Evolutionary conservation across 2,329 filamentous ascomycete species (phyloP), one percentile per base, ranked within the genome.

Genomic region (Tolypocladium pustulatum): DNA sequence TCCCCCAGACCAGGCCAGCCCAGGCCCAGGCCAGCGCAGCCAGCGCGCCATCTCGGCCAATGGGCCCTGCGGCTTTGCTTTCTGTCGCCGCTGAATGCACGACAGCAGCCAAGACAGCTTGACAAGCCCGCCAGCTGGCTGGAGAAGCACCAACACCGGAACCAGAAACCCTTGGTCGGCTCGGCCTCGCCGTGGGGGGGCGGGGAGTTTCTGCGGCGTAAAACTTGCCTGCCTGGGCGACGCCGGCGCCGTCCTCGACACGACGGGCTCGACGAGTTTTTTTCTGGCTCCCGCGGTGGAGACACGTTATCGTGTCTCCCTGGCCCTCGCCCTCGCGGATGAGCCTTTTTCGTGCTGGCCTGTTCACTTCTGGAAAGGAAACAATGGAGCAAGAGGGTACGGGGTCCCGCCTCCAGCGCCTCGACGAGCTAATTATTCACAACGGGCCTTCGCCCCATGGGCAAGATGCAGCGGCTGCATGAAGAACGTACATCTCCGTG

Each of bases 241-340:
- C 43, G 43, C 22, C 43, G 51, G n/a, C n/a, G n/a, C n/a, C n/a
- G n/a, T n/a, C n/a, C n/a, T n/a, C n/a, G n/a, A 34, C n/a, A 36
- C n/a, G 56, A 43, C 37, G 57, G 53, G 22, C 54, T 56, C 54
- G 57, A 59, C 54, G 58, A 57, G 55, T 57, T 59, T 56, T 57
- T 61, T 56, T 57, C 57, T 57, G 54, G 58, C 37, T 55, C 55
- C 58, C 58, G 54, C 49, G 32, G 58, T 61, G 58, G 60, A 58
- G 41, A 46, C 57, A 49, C 27, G 46, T 38, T 12, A 54, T 34
- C 41, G 17, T n/a, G n/a, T n/a, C n/a, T n/a, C n/a, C n/a, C n/a
- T n/a, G n/a, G n/a, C n/a, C n/a, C n/a, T n/a, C n/a, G n/a, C n/a
- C 59, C 34, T 51, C 40, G 43, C 59, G 49, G 43, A 34, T 59